A percentile compares a stretch with the other conserved stretches of the same genome.
Evolutionary conservation across 495 filamentous ascomycete genomes (phyloP).

Genomic region (Penicillium bovifimosum): DNA sequence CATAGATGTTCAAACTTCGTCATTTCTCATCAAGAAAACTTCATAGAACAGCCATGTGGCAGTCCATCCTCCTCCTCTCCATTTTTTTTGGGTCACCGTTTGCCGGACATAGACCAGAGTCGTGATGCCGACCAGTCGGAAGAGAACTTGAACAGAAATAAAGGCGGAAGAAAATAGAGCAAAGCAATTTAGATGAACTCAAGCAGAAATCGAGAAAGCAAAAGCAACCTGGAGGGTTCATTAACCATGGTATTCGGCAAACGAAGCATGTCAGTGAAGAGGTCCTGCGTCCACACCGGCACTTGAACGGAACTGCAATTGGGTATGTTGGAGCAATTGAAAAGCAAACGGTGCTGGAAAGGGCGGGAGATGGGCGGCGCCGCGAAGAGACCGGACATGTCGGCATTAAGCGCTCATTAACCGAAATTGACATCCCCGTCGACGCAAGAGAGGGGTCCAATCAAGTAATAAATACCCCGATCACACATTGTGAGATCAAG

Average conservation of each 20-base stretch:
- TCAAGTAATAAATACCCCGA: slow-evolving; percentile 10
- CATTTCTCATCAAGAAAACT: slow-evolving; percentile 8
- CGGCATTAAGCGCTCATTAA: slow-evolving; percentile 4
- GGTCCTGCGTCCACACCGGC: slow-evolving; percentile 19
- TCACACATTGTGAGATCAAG: slow-evolving; percentile 28
- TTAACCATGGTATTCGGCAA: slow-evolving; percentile 23
- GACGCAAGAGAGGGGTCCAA: slow-evolving; percentile 8
- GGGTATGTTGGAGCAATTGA: slow-evolving; percentile 28
- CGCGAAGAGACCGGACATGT: slow-evolving; percentile 10
- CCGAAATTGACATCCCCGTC: neutral
- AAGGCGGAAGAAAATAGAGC: slow-evolving; percentile 7
- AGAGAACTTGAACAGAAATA: slow-evolving; percentile 4
- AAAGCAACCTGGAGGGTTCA: slow-evolving; percentile 16
- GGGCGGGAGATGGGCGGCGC: slow-evolving; percentile 11
- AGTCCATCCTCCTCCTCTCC: neutral
- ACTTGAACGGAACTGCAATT: slow-evolving; percentile 22
- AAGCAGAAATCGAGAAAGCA: slow-evolving; percentile 9
- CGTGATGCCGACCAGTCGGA: slow-evolving; percentile 12
- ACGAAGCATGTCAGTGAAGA: slow-evolving; percentile 16
- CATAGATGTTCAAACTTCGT: slow-evolving; percentile 8
- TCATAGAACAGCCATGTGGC: neutral
- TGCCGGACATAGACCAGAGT: slow-evolving; percentile 14
- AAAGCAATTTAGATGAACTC: slow-evolving; percentile 25
- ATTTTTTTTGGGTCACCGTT: slow-evolving; percentile 8
- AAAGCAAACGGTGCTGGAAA: slow-evolving; percentile 11